Evolutionary conservation across 768 basidiomycete genomes (phyloP).

Genomic region (Boletus edulis): DNA sequence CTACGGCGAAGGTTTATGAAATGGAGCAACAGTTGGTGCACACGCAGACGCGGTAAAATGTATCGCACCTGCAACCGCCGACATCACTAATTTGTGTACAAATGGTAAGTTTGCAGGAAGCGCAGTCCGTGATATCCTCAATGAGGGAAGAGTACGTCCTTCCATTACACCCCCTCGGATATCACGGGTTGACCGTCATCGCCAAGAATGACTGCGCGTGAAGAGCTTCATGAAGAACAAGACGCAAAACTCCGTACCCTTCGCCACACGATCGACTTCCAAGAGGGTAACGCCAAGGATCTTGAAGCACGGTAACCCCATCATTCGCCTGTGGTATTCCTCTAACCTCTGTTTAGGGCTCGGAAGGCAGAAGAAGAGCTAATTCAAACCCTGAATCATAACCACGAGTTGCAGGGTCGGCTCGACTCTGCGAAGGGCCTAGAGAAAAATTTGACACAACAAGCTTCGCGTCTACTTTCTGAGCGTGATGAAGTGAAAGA

Average conservation of each 20-base stretch:
- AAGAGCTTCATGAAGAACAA: conserved; percentile 25
- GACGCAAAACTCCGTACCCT: conserved; percentile 27
- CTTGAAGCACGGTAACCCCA: conserved; percentile 26
- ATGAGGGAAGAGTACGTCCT: conserved; percentile 31
- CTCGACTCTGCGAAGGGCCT: conserved; percentile 22
- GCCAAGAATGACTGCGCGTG: conserved; percentile 22
- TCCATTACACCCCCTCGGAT: conserved; percentile 19
- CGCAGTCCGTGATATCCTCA: conserved; percentile 23
- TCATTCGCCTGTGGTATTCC: neutral
- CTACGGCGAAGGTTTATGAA: conserved; percentile 20
- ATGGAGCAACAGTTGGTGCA: conserved; percentile 27
- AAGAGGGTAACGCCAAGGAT: conserved; percentile 26
- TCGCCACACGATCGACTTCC: conserved; percentile 30
- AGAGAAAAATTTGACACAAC: conserved; percentile 25
- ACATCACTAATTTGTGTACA: conserved; percentile 11
- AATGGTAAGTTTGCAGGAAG: conserved; percentile 25
- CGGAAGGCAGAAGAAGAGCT: conserved; percentile 21
- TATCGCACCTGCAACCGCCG: neutral
- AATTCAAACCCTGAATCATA: conserved; percentile 15
- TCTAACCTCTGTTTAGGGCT: conserved; percentile 17
- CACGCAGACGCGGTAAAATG: conserved; percentile 20
- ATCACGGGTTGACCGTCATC: conserved; percentile 10
- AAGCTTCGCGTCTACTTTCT: conserved; percentile 24
- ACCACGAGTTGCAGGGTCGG: conserved; percentile 28
- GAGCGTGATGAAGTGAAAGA: conserved; percentile 24